Evolutionary conservation across 2,329 filamentous ascomycete species (phyloP), one percentile per base, ranked within the genome.

Genomic region (Epichloe scottii): DNA sequence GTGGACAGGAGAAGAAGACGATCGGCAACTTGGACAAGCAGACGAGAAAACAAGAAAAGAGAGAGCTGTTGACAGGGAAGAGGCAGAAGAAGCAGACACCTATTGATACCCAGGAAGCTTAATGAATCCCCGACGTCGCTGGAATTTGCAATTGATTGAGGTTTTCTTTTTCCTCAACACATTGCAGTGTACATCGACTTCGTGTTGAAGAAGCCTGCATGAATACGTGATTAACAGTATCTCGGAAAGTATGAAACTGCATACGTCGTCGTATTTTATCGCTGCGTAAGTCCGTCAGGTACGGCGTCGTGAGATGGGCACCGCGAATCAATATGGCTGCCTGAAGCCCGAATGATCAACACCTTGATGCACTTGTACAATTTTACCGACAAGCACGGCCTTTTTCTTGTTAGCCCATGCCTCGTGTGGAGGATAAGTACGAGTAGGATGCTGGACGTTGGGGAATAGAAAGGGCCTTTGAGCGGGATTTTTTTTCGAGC

Each of bases 11-110:
- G 60, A 71, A 62, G 49, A 72, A 68, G 55, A 71, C 77, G 15
- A 76, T 78, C 52, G 77, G 75, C 34, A 74, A 68, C 49, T 56
- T 79, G 26, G 74, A 77, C 56, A 77, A 78, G 62, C 71, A 73
- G 46, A 66, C 72, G 3, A 72, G 78, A 17, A 79, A 79, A 57
- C 72, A 75, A 59, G 71, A 80, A 62, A 81, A 79, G 63, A 70
- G 76, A 48, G 74, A 79, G 54, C 62, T 72, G 59, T 65, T 77
- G 38, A 66, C 71, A 54, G 64, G 67, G 1, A 76, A 72, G 61
- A 75, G 71, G 60, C 68, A 68, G 53, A 67, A 69, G 59, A 71
- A 70, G 58, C 52, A 57, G 23, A 42, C 11, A 52, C 54, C 52
- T 35, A 51, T 51, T 41, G 53, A 58, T 56, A 53, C 57, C 53